Conservation (phyloP, 169 alveolate species). For the Eimeria praecox region DNA sequence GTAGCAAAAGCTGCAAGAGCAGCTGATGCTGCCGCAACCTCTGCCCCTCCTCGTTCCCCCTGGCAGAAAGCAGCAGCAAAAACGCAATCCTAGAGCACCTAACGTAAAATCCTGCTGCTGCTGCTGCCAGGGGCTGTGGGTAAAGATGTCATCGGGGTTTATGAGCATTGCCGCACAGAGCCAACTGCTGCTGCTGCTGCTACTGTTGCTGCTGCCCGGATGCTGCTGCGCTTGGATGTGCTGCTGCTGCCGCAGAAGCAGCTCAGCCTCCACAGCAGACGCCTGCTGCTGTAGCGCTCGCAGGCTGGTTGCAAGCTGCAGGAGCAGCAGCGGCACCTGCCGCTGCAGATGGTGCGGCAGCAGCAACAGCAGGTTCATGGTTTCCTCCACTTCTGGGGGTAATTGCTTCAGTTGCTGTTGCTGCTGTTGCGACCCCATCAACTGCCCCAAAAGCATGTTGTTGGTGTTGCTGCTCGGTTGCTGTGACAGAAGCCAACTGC, state of each 20-base stretch:
- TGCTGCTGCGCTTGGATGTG: conserved; percentile 36
- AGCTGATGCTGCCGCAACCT: conserved; percentile 71
- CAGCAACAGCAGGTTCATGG: conserved; percentile 5
- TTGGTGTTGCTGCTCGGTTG: conserved; percentile 5
- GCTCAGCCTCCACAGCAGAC: conserved; percentile 61
- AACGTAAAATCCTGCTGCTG: conserved; percentile 29
- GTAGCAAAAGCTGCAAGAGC: conserved; percentile 53
- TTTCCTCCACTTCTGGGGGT: conserved; percentile 1
- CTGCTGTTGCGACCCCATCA: conserved; percentile 1
- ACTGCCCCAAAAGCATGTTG: background rate
- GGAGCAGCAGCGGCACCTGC: conserved; percentile 50
- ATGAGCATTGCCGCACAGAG: conserved; percentile 53
- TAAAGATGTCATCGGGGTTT: conserved; percentile 49
- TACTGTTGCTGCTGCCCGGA: conserved; percentile 24
- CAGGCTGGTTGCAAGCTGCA: conserved; percentile 49
- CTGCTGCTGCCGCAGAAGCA: conserved; percentile 68
- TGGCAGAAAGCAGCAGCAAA: conserved; percentile 65
- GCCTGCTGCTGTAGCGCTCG: conserved; percentile 73
- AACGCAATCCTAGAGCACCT: conserved; percentile 10
- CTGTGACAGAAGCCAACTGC: conserved; percentile 38
- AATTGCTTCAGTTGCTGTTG: background rate
- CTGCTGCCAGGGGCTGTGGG: conserved; percentile 46
- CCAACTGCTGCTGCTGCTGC: conserved; percentile 53
- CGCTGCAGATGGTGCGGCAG: conserved; percentile 42
- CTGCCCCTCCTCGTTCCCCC: conserved; percentile 42